Base-by-base conservation (phyloP, 2,329 filamentous ascomycete species). In the Diaporthe sp. region DNA sequence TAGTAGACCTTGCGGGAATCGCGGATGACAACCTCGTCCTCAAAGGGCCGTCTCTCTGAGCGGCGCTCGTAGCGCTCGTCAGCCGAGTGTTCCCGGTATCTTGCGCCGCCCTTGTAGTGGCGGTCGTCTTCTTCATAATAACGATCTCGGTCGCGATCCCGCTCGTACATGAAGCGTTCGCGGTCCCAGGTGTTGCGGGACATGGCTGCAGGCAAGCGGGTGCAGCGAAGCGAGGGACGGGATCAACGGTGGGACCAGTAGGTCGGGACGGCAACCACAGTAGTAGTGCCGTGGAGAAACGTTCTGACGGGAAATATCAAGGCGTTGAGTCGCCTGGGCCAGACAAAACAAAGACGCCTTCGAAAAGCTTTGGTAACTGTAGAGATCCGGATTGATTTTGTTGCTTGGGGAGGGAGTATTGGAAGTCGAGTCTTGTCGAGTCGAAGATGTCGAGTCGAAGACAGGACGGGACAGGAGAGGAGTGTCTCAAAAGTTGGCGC, bases 91-190 rank as follows among this genome's bases (percentile, higher is more conserved):
- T 89, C 88, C 75, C 86, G 85, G 35, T 77, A 72, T 50, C 84
- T 82, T 71, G 81, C 80, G 63, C 79, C 78, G 13, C 87, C 84
- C 74, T 83, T 81, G 76, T 82, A 83, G 76, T 85, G 84, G 44
- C 86, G 86, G 74, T 92, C 89, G 71, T 86, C 85, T 73, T 90
- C 88, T 74, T 89, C 87, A 73, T 85, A 86, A 66, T 88, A 90
- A 70, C 90, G 86, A 73, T 85, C 83, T 65, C 85, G 83, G 66
- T 86, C 85, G 56, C 86, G 85, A 73, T 88, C 86, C 32, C 81
- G 80, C 79, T 87, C 86, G 71, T 80, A 79, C 47, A 80, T 77
- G 78, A 88, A 87, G 76, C 89, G 89, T 76, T 90, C 89, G 61
- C 85, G 85, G 78, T 92, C 89, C 89, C 88, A 92, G 78, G 72